Base-by-base conservation (phyloP, 176 grass and related monocot genomes). In the Guadua angustifolia region DNA sequence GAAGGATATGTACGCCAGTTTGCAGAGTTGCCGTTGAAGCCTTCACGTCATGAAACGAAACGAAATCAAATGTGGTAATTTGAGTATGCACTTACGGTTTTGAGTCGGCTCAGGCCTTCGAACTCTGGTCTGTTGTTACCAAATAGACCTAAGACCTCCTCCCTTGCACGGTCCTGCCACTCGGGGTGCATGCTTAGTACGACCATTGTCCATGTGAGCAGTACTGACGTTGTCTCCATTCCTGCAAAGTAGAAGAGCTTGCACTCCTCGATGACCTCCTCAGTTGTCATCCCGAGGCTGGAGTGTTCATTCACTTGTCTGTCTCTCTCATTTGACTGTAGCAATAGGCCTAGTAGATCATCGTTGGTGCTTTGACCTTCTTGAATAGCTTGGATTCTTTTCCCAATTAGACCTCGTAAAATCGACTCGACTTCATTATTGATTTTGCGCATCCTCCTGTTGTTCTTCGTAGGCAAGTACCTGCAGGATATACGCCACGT, bases 241-340 rank as follows among this genome's bases (percentile, higher is more conserved):
- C 94, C 94, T 33, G 94, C 92, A 72, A 97, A 94, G 74, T 97
- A 97, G 79, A 94, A 90, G 0, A 97, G 1, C 78, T 94, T 97
- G 80, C 94, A 97, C 69, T 97, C 94, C 56, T 88, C 94, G 1
- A 97, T 88, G 40, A 97, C 83, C 4, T 97, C 93, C 13, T 95
- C 56, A 19, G 68, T 84, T 11, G 85, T 92, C 88, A 95, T 84
- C 11, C 72, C 66, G 1, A 14, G 21, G 62, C 66, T 65, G 8
- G 86, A 64, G 39, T 75, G 75, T 0, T 66, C 73, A 11, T 88
- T 5, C 14, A 60, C 87, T 9, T 82, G 78, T 1, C 10, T 50
- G 16, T 90, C 13, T 44, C 53, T 85, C 74, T 58, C 77, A 80
- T 88, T 95, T 58, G 93, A 87, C 53, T 95, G 83, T 46, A 95